Percentiles rank a stretch among this genome's conserved stretches.
Conservation (phyloP, 495 filamentous ascomycete genomes). For the Neurospora terricola region DNA sequence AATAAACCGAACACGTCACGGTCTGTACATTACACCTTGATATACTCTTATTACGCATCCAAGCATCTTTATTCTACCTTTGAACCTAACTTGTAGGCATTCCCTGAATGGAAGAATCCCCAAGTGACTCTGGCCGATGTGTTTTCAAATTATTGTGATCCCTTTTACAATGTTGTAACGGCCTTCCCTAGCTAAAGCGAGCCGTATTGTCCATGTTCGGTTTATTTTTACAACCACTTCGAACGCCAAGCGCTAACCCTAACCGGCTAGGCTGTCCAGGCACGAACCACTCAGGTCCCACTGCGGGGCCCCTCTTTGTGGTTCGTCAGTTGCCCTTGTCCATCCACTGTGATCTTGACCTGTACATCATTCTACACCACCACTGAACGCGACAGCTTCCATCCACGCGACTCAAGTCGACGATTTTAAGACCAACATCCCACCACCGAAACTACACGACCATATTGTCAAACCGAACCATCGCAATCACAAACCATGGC, state of each 20-base stretch:
- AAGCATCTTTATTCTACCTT: no score
- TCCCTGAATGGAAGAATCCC: no score
- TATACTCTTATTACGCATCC: no score
- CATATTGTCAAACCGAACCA: not conserved
- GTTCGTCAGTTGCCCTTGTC: not conserved
- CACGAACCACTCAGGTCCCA: not conserved
- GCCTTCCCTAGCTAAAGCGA: no score
- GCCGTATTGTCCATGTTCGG: no score
- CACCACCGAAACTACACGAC: not conserved
- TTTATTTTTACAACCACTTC: no score
- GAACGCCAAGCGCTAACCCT: not conserved
- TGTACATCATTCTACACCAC: not conserved
- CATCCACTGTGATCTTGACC: not conserved
- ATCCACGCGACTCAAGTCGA: not conserved
- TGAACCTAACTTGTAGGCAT: no score
- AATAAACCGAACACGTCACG: no score
- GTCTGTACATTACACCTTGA: no score
- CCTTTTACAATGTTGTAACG: no score
- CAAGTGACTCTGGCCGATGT: no score
- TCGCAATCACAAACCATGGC: not conserved
- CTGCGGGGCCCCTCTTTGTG: not conserved
- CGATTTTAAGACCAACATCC: not conserved
- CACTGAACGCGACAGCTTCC: not conserved
- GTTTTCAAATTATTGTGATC: no score
- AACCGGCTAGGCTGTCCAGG: not conserved